These are phyloP conservation scores for Thuja plicata DNA, from an alignment of 83 land plant species.

Conservation along the genomic window DNA sequence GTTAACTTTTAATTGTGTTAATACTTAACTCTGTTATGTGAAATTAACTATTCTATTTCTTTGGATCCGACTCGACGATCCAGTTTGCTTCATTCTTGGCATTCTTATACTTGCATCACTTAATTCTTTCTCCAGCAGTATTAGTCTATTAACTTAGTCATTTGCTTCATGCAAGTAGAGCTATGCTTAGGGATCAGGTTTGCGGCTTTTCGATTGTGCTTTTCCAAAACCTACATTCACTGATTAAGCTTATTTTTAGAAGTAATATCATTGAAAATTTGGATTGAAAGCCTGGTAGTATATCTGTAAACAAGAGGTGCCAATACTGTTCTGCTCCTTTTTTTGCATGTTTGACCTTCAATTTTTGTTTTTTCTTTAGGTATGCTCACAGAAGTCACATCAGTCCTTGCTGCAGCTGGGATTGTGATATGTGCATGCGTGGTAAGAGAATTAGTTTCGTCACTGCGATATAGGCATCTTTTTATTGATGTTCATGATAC, in stretches of 20 bases:
- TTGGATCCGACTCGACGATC: not conserved
- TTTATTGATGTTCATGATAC: not conserved
- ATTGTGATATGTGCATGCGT: slow-evolving; percentile 76
- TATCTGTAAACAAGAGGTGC: not conserved
- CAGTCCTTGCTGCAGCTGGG: slow-evolving; percentile 67
- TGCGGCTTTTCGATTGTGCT: not conserved
- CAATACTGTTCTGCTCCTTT: not conserved
- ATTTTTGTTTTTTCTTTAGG: slow-evolving; percentile 28
- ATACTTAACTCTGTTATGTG: not conserved
- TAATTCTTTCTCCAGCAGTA: not conserved
- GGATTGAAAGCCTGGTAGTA: not conserved
- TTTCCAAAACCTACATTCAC: not conserved
- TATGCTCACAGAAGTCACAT: slow-evolving; percentile 84
- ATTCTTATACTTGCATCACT: not conserved
- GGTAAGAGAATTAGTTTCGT: slow-evolving; percentile 47
- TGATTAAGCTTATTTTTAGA: not conserved
- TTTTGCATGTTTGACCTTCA: not conserved
- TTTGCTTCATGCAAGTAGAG: not conserved
- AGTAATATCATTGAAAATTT: not conserved
- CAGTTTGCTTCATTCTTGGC: not conserved
- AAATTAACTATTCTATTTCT: not conserved
- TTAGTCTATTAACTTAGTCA: not conserved
- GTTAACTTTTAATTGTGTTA: not conserved
- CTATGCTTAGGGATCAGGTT: not conserved
- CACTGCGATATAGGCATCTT: not conserved